A percentile compares a stretch with the other conserved stretches of the same genome.
Evolutionary conservation across 176 grass and related monocot species (phyloP).

Genomic region (Cymbopogon citratus): DNA sequence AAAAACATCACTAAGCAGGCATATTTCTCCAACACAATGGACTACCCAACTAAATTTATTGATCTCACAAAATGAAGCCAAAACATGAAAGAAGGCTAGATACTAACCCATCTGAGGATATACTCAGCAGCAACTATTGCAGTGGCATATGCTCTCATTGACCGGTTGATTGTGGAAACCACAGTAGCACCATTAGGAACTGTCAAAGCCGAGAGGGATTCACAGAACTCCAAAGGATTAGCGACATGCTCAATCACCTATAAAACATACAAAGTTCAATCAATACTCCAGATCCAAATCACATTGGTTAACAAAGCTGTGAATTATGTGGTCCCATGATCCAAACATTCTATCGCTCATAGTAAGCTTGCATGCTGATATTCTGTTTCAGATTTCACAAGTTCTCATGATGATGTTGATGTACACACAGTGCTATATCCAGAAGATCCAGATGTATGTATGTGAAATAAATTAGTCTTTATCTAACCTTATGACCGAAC

Average conservation of each 20-base stretch:
- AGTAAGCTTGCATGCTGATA: slow-evolving; percentile 8
- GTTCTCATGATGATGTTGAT: neutral
- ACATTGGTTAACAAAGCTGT: slow-evolving; percentile 13
- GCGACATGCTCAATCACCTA: slow-evolving; percentile 97
- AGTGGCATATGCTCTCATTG: slow-evolving; percentile 87
- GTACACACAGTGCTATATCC: neutral
- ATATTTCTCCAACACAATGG: slow-evolving; percentile 8
- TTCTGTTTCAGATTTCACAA: neutral
- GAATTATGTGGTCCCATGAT: neutral
- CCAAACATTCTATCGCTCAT: neutral
- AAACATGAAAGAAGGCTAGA: neutral
- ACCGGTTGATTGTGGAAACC: slow-evolving; percentile 90
- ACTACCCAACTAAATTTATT: slow-evolving; percentile 8
- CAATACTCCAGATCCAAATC: neutral
- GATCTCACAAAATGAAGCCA: neutral
- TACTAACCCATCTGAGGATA: slow-evolving; percentile 85
- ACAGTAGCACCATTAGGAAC: slow-evolving; percentile 59
- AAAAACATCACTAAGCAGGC: neutral
- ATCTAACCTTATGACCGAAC: neutral
- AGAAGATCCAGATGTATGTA: neutral
- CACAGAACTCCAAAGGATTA: slow-evolving; percentile 71
- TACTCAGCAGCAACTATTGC: slow-evolving; percentile 87
- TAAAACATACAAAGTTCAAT: slow-evolving; percentile 31
- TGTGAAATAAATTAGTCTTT: neutral
- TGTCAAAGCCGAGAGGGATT: slow-evolving; percentile 73